Percentiles rank a stretch among this genome's conserved stretches.
These are phyloP conservation scores for Triglochin maritima DNA, from an alignment of 106 monocot genomes.

Conservation along the genomic window DNA sequence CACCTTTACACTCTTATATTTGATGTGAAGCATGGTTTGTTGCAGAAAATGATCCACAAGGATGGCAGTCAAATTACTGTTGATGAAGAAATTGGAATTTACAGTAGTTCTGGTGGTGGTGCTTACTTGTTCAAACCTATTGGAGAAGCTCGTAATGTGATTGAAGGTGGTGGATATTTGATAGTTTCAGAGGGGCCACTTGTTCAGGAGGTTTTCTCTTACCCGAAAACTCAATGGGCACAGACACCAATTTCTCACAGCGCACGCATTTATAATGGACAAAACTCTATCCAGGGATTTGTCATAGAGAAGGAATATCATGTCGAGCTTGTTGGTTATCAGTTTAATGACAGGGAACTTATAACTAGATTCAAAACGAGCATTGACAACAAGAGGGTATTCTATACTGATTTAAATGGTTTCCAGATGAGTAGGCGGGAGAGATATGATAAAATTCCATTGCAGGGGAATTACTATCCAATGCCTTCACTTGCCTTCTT, in stretches of 20 bases:
- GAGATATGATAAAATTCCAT: conserved; percentile 88
- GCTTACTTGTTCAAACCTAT: conserved; percentile 90
- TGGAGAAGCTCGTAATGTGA: conserved; percentile 56
- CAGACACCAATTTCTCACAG: conserved; percentile 67
- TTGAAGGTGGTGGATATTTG: conserved; percentile 44
- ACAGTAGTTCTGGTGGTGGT: conserved; percentile 66
- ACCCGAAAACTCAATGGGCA: conserved; percentile 57
- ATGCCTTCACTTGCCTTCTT: conserved; percentile 91
- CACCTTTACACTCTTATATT: conserved; percentile 40
- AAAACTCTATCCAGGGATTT: conserved; percentile 62
- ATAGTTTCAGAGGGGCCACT: conserved; percentile 62
- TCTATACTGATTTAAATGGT: conserved; percentile 90
- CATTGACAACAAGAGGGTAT: conserved; percentile 59
- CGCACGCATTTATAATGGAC: conserved; percentile 60
- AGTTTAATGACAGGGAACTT: conserved; percentile 78
- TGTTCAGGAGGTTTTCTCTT: conserved; percentile 62
- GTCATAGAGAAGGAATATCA: conserved; percentile 95
- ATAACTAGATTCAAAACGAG: conserved; percentile 82
- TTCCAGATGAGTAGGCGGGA: conserved; percentile 92
- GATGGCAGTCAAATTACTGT: conserved; percentile 40
- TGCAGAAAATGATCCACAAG: conserved; percentile 34
- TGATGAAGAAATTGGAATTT: conserved; percentile 82
- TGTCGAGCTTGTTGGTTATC: conserved; percentile 59
- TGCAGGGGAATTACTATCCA: conserved; percentile 94
- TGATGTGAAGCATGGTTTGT: conserved; percentile 61